phyloP scores from a whole-genome alignment of 192 early-diverging fungal species.

The Entomortierella chlamydospora region DNA sequence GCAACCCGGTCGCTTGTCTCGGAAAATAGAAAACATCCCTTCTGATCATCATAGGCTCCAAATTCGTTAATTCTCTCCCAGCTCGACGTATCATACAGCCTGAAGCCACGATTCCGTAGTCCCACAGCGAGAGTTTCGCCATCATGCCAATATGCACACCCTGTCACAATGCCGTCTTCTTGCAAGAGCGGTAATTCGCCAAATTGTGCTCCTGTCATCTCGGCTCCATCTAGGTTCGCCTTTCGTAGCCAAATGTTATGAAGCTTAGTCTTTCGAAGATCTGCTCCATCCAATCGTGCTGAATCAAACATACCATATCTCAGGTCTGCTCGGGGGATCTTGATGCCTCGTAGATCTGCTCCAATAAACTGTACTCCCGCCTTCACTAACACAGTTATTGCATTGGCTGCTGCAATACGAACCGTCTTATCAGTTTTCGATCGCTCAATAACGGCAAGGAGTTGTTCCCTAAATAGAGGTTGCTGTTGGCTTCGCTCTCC shows the following conservation, averaged over 20 bases:
- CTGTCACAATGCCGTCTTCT: not conserved
- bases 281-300: no score
- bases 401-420: slow-evolving; percentile 12
- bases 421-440: not conserved
- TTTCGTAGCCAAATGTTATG: not conserved
- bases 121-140: not conserved
- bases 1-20: no score
- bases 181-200: slow-evolving; percentile 5
- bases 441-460: slow-evolving; percentile 4
- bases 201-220: not conserved
- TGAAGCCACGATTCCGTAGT: not conserved
- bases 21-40: no score
- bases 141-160: slow-evolving; percentile 9
- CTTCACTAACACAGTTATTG: not conserved
- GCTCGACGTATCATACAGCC: not conserved
- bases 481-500: slow-evolving; percentile 5
- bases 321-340: slow-evolving; percentile 13
- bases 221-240: not conserved
- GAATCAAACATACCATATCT: not conserved
- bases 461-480: slow-evolving; percentile 7
- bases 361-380: no score
- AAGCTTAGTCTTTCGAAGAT: no score
- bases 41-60: no score
- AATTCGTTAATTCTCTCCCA: not conserved
- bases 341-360: no score